Evolutionary conservation across 2,329 filamentous ascomycete species (phyloP).

Genomic region (Aspergillus costaricaensis): DNA sequence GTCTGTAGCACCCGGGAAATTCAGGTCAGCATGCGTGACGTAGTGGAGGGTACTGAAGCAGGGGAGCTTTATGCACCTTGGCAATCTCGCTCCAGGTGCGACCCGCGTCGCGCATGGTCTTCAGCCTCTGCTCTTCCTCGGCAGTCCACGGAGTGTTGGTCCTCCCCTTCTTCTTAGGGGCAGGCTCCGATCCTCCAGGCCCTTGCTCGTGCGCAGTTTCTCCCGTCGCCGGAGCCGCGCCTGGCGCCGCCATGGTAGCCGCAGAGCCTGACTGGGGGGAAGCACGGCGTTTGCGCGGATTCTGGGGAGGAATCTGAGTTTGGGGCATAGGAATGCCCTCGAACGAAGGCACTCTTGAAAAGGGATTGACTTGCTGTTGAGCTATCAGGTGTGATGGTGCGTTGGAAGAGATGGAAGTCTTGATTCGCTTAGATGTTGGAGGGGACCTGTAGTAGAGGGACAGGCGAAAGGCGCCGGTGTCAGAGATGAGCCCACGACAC

Average conservation of each 20-base stretch:
- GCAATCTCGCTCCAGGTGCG: constrained; percentile 98
- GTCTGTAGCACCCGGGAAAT: constrained; percentile 56
- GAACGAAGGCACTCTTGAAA: constrained; percentile 37
- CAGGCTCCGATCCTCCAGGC: constrained; percentile 30
- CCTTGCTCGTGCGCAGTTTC: constrained; percentile 31
- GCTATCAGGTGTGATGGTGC: constrained; percentile 39
- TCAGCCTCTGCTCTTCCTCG: constrained; percentile 86
- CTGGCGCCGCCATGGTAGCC: constrained; percentile 39
- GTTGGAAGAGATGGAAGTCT: constrained; percentile 40
- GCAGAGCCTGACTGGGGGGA: constrained; percentile 41
- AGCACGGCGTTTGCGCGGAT: constrained; percentile 49
- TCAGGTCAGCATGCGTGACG: not conserved
- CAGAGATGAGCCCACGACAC: constrained; percentile 10
- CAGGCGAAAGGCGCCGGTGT: constrained; percentile 7
- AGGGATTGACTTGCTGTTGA: constrained; percentile 42
- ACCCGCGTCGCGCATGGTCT: constrained; percentile 89
- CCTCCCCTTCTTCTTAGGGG: constrained; percentile 76
- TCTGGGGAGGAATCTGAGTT: constrained; percentile 35
- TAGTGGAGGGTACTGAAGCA: constrained; percentile 4
- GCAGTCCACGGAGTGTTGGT: constrained; percentile 99
- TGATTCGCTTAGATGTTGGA: constrained; percentile 46
- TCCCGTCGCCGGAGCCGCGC: constrained; percentile 31
- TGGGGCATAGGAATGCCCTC: constrained; percentile 46
- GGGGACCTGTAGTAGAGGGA: constrained; percentile 36
- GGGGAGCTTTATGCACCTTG: constrained; percentile 63